Evolutionary conservation across 106 monocot species (phyloP), one percentile per base, ranked within the genome.

Genomic region (Apostasia shenzhenica): DNA sequence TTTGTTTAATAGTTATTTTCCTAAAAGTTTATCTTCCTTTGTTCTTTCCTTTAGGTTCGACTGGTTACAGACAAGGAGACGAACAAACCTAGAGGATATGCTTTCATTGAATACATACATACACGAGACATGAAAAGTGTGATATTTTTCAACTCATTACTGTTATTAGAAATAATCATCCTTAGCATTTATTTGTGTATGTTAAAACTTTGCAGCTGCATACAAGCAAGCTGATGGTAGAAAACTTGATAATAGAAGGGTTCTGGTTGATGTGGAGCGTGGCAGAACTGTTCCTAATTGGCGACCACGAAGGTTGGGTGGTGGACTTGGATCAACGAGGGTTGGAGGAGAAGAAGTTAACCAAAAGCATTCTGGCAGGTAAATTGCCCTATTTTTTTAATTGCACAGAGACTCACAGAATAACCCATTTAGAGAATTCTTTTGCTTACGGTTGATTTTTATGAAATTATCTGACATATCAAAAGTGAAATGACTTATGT

Each of bases 151-250:
- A 61, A 64, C 41, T 44, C 54, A 38, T 55, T 26, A 37, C 51
- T 63, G 0, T 60, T 68, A 69, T 8, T 76, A 26, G 68, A 40
- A 66, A 2, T 39, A 1, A 42, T 39, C 12, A 40, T 40, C 8
- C 13, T 69, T 62, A 43, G 14, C 1, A 59, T 51, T 60, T 38
- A 48, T 38, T 3, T 76, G 5, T 11, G 13, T n/a, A 44, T 41
- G 37, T 61, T 76, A 3, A 68, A 53, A 61, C 45, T 12, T 48
- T 52, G 69, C 80, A 92, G 97, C 77, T 92, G 97, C 92, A 41
- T 99, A 99, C 66, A 99, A 99, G 81, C 92, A 99, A 87, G 97
- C 92, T 72, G 97, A 99, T 85, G 92, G 97, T 54, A 92, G 85
- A 74, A 99, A 99, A 73, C 52, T 99, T 38, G 97, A 99, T 72